Percentiles rank a stretch among this genome's conserved stretches.
Conservation (phyloP, 805 yeast species). For the Starmerella scarabaei region DNA sequence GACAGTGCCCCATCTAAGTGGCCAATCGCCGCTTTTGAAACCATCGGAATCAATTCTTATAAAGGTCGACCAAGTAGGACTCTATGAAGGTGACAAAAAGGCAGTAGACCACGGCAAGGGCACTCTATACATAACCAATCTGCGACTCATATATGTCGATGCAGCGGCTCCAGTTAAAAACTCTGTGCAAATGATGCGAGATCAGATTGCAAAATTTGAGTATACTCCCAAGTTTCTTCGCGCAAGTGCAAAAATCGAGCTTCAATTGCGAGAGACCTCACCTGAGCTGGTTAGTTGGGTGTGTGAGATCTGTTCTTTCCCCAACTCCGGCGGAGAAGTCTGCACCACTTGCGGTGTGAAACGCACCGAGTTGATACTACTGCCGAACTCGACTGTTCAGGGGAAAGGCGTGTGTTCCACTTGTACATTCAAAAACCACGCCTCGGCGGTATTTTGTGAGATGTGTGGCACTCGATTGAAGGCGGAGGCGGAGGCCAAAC, state of each 20-base stretch:
- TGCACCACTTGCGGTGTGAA: constrained; percentile 62
- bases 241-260: constrained; percentile 64
- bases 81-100: constrained; percentile 60
- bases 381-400: not conserved
- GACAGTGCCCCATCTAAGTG: constrained; percentile 25
- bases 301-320: constrained; percentile 78
- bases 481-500: constrained; percentile 20
- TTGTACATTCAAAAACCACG: constrained; percentile 78
- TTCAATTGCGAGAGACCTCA: constrained; percentile 18
- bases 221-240: constrained; percentile 44
- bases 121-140: constrained; percentile 60
- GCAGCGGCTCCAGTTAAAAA: constrained; percentile 30
- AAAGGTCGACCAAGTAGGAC: constrained; percentile 48
- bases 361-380: not conserved
- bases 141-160: constrained; percentile 62
- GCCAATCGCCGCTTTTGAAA: constrained; percentile 26
- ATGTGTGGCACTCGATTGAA: constrained; percentile 58
- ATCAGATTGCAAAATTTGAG: constrained; percentile 32
- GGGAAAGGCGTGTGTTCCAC: constrained; percentile 37
- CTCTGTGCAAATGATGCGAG: constrained; percentile 39
- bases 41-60: constrained; percentile 39
- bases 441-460: constrained; percentile 66
- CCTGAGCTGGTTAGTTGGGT: constrained; percentile 40
- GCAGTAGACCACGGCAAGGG: constrained; percentile 57
- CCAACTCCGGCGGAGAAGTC: constrained; percentile 38